A percentile compares a stretch with the other conserved stretches of the same genome.
phyloP scores from a whole-genome alignment of 495 filamentous ascomycete genomes.

The Lepraria neglecta region DNA sequence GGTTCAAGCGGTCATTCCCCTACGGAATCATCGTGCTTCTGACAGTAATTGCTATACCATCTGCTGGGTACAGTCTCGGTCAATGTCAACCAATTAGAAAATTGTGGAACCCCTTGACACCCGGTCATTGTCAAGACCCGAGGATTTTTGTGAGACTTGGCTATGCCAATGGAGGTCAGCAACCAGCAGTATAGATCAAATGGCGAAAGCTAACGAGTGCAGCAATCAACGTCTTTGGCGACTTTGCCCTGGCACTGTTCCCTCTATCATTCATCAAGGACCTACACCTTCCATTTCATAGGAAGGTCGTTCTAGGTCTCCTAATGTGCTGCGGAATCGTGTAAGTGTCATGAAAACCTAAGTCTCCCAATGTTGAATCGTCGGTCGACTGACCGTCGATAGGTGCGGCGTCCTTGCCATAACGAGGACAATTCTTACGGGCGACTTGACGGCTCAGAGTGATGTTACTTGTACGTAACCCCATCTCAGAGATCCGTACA shows the following conservation, averaged over 20 bases:
- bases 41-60: constrained; percentile 12
- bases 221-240: constrained; percentile 8
- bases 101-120: constrained; percentile 7
- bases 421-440: constrained; percentile 2
- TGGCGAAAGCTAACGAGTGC: not conserved
- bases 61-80: constrained; percentile 16
- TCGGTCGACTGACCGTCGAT: not conserved
- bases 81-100: constrained; percentile 20
- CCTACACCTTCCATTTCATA: constrained; percentile 6
- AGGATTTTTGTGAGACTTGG: not conserved
- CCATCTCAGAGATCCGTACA: no score
- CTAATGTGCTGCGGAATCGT: constrained; percentile 20
- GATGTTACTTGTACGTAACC: not conserved
- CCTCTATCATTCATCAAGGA: constrained; percentile 18
- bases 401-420: constrained; percentile 3
- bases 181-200: not conserved
- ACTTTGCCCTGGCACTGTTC: constrained; percentile 18
- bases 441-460: not conserved
- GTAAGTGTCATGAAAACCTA: not conserved
- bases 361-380: not conserved
- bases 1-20: constrained; percentile 1
- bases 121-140: not conserved
- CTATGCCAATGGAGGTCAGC: constrained; percentile 6
- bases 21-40: constrained; percentile 19
- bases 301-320: constrained; percentile 9